Evolutionary conservation across 768 basidiomycete genomes (phyloP).

Genomic region (Tricholoma bakamatsutake): DNA sequence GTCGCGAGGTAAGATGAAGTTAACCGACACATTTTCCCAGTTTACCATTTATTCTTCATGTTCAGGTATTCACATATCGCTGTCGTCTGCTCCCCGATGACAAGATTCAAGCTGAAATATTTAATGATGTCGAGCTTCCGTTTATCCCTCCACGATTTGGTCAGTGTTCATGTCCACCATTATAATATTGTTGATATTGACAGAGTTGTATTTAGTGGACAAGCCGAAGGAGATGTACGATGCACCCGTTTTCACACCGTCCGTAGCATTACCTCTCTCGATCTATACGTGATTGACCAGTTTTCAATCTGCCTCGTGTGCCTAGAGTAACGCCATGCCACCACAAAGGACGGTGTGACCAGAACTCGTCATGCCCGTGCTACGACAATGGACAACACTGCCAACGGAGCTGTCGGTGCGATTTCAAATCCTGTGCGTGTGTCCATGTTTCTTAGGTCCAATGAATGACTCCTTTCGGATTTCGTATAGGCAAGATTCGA

Average conservation of each 20-base stretch:
- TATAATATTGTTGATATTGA: neutral
- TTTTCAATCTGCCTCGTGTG: neutral
- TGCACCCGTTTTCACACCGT: conserved; percentile 7
- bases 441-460: neutral
- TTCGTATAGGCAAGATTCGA: conserved; percentile 30
- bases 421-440: conserved; percentile 12
- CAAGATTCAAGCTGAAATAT: neutral
- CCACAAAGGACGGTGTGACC: conserved; percentile 43
- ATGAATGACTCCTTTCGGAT: neutral
- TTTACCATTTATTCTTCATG: neutral
- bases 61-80: conserved; percentile 20
- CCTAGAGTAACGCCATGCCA: conserved; percentile 34
- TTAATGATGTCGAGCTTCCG: neutral
- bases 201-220: conserved; percentile 6
- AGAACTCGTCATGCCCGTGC: conserved; percentile 34
- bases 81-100: conserved; percentile 13
- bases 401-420: conserved; percentile 43
- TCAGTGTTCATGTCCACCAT: neutral
- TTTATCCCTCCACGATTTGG: conserved; percentile 6
- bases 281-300: neutral
- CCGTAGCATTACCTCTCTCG: neutral
- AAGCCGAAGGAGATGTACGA: neutral
- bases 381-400: conserved; percentile 34
- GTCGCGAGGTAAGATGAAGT: conserved; percentile 34
- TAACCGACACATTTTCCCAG: conserved; percentile 15